A percentile compares a stretch with the other conserved stretches of the same genome.
Conservation (phyloP, 2,329 filamentous ascomycete genomes). For the Penicillium occitanis region DNA sequence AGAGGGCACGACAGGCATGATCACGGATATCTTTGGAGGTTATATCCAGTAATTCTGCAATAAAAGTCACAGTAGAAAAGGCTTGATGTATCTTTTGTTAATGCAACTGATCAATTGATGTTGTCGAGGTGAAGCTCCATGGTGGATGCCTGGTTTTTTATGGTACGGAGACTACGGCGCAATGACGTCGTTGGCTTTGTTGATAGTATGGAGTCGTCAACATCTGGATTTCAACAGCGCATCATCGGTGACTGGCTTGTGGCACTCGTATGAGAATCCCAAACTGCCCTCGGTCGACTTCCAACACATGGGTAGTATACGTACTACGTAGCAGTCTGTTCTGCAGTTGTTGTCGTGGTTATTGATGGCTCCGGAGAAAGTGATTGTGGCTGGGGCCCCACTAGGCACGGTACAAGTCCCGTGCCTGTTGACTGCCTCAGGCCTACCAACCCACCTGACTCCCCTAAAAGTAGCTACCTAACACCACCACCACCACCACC, state of each 20-base stretch:
- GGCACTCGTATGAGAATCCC: not conserved
- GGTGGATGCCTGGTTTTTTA: not conserved
- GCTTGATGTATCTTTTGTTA: not conserved
- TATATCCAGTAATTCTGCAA: not conserved
- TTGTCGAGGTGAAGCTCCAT: too few relatives aligned
- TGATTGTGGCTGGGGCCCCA: not conserved
- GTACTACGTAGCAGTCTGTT: not conserved
- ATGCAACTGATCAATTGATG: not conserved
- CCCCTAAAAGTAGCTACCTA: slow-evolving; percentile 9
- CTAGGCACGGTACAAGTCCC: not conserved
- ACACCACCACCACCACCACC: not conserved
- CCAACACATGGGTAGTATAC: not conserved
- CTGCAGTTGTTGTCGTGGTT: not conserved
- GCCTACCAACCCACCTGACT: not conserved
- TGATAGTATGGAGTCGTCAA: slow-evolving; percentile 22
- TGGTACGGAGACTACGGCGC: not conserved
- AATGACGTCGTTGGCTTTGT: slow-evolving; percentile 22
- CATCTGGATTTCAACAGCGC: not conserved
- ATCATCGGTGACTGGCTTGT: not conserved
- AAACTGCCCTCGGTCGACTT: not conserved
- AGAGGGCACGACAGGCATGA: slow-evolving; percentile 33
- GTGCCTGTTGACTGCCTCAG: not conserved
- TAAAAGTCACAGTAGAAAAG: not conserved
- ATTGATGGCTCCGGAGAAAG: not conserved
- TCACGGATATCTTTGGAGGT: slow-evolving; percentile 4